Conservation (phyloP, 2,329 filamentous ascomycete genomes). For the Colletotrichum kahawae region DNA sequence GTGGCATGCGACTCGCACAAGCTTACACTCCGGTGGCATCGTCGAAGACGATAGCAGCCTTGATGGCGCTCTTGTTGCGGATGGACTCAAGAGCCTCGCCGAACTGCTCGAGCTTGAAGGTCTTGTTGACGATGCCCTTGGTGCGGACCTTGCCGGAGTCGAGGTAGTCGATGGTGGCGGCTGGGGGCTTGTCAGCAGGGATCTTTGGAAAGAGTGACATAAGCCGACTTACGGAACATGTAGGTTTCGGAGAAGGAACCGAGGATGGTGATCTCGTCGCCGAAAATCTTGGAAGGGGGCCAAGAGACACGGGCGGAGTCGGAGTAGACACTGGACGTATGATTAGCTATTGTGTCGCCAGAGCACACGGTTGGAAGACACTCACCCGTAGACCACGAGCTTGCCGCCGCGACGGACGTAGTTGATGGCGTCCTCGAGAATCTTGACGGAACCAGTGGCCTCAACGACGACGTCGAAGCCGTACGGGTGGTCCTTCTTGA, state of each 20-base stretch:
- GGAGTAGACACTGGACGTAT: slow-evolving; percentile 61
- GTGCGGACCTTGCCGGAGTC: slow-evolving; percentile 67
- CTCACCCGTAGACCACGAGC: slow-evolving; percentile 68
- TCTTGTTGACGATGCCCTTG: slow-evolving; percentile 74
- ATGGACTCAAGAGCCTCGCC: slow-evolving; percentile 73
- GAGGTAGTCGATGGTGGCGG: slow-evolving; percentile 55
- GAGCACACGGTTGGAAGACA: not conserved
- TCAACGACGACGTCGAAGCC: slow-evolving; percentile 73
- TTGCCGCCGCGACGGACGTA: slow-evolving; percentile 75
- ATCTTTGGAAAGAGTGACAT: not conserved
- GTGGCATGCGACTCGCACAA: slow-evolving; percentile 5
- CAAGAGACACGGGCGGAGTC: slow-evolving; percentile 67
- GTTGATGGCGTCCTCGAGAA: slow-evolving; percentile 74
- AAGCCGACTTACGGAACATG: slow-evolving; percentile 63
- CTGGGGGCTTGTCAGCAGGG: slow-evolving; percentile 24
- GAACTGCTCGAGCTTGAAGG: slow-evolving; percentile 76
- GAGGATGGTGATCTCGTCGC: slow-evolving; percentile 73
- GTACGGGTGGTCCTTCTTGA: slow-evolving; percentile 70
- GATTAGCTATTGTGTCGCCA: not conserved
- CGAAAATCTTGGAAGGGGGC: slow-evolving; percentile 75
- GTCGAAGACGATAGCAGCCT: slow-evolving; percentile 76
- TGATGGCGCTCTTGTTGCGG: slow-evolving; percentile 75
- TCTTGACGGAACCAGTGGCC: slow-evolving; percentile 71
- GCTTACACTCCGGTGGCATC: slow-evolving; percentile 36
- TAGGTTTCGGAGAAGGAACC: slow-evolving; percentile 77